Percentiles rank a stretch among this genome's conserved stretches.
Conservation (phyloP, 2,329 filamentous ascomycete species). For the Fusarium concolor region DNA sequence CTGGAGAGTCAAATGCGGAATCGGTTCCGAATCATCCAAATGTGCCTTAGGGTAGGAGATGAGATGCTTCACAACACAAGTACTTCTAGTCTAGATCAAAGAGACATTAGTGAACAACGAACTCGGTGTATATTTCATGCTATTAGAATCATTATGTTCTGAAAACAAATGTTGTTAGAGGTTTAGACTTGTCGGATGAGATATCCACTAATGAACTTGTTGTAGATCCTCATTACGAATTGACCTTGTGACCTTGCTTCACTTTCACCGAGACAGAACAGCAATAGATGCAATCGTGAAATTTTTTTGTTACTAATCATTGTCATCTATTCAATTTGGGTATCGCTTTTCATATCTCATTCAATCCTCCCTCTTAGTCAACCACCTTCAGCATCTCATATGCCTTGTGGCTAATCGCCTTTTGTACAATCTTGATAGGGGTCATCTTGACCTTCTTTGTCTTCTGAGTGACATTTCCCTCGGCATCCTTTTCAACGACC, state of each 20-base stretch:
- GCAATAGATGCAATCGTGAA: no score
- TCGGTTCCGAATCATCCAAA: no score
- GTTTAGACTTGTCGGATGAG: accelerated
- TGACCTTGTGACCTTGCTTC: no score
- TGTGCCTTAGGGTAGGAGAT: background rate
- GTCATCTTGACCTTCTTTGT: conserved; percentile 56
- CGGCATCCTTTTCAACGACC: conserved; percentile 48
- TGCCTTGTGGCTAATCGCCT: conserved; percentile 64
- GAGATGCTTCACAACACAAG: background rate
- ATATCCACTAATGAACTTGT: no score
- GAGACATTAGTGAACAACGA: background rate
- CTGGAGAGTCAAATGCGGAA: accelerated
- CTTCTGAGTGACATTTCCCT: conserved; percentile 25
- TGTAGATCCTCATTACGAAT: background rate
- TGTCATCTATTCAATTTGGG: conserved; percentile 16
- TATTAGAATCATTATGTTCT: background rate
- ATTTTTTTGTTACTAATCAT: background rate
- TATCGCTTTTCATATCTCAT: conserved; percentile 37
- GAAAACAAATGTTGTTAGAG: background rate
- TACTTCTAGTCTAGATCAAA: background rate
- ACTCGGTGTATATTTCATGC: background rate
- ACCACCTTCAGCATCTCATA: conserved; percentile 67
- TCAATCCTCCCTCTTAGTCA: conserved; percentile 54
- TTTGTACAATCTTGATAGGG: conserved; percentile 59
- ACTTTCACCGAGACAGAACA: no score